Percentiles rank a stretch among this genome's conserved stretches.
These are phyloP conservation scores for Aspergillus piperis DNA, from an alignment of 2,329 filamentous ascomycete genomes.

Conservation along the genomic window DNA sequence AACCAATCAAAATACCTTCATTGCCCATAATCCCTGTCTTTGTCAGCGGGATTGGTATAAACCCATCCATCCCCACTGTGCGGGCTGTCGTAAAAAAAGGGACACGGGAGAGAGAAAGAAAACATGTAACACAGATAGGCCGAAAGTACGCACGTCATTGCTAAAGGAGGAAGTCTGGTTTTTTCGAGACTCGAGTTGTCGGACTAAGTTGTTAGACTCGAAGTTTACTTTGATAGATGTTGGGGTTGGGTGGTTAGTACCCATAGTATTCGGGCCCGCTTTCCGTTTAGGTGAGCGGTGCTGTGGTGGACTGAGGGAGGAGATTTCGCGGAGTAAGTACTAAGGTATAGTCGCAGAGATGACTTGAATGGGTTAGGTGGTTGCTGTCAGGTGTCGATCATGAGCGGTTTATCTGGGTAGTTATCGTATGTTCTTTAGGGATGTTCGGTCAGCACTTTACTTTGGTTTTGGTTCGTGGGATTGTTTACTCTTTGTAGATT, in stretches of 20 bases:
- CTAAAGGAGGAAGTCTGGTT: background rate
- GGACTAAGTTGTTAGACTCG: background rate
- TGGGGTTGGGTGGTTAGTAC: background rate
- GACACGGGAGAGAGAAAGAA: background rate
- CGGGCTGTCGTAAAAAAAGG: background rate
- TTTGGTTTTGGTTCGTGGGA: background rate
- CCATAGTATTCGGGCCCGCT: background rate
- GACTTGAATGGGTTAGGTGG: background rate
- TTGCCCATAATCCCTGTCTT: background rate
- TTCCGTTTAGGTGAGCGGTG: background rate
- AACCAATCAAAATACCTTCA: background rate
- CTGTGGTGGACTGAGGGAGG: no score
- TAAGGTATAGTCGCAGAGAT: background rate
- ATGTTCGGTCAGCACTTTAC: background rate
- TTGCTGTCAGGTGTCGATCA: background rate
- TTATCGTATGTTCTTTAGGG: background rate
- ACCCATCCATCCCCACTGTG: background rate
- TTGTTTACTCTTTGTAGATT: no score
- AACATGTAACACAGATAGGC: no score
- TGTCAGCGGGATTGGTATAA: background rate
- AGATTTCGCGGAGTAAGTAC: background rate
- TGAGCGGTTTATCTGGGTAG: background rate
- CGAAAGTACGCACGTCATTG: background rate
- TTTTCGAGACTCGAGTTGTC: background rate
- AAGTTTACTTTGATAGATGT: background rate